Conservation (phyloP, 495 filamentous ascomycete species). For the Podospora comata region DNA sequence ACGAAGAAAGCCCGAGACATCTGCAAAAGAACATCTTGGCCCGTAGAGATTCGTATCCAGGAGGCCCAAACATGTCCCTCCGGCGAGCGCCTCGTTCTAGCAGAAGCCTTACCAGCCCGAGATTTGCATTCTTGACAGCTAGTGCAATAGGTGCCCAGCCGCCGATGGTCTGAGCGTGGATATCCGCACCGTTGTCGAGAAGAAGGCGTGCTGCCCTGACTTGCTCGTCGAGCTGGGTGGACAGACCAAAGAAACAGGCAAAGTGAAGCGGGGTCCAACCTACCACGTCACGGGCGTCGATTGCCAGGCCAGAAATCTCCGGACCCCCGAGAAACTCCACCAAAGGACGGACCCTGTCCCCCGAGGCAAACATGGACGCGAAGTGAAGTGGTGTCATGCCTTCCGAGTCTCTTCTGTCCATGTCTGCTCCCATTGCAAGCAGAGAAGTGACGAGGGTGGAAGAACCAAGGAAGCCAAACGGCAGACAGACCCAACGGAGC, state of each 20-base stretch:
- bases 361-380: conserved; percentile 15
- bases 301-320: conserved; percentile 8
- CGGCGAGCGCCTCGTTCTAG: conserved; percentile 9
- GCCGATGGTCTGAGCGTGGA: conserved; percentile 3
- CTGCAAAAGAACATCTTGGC: not conserved
- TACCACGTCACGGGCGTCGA: conserved; percentile 14
- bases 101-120: not conserved
- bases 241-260: conserved; percentile 21
- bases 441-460: conserved; percentile 5
- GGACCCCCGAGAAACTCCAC: conserved; percentile 14
- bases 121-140: not conserved
- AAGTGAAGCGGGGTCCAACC: conserved; percentile 27
- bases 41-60: not conserved
- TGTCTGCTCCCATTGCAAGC: conserved; percentile 16
- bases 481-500: conserved; percentile 11
- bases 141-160: conserved; percentile 11
- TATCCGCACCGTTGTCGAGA: conserved; percentile 16
- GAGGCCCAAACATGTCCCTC: conserved; percentile 1
- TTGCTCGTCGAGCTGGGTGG: not conserved
- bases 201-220: conserved; percentile 4
- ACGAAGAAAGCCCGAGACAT: not conserved
- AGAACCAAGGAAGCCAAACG: not conserved
- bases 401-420: conserved; percentile 7
- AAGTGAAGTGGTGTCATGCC: conserved; percentile 20
- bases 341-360: conserved; percentile 1